Base-by-base conservation (phyloP, 164 flowering plant species). In the Taxillus chinensis region DNA sequence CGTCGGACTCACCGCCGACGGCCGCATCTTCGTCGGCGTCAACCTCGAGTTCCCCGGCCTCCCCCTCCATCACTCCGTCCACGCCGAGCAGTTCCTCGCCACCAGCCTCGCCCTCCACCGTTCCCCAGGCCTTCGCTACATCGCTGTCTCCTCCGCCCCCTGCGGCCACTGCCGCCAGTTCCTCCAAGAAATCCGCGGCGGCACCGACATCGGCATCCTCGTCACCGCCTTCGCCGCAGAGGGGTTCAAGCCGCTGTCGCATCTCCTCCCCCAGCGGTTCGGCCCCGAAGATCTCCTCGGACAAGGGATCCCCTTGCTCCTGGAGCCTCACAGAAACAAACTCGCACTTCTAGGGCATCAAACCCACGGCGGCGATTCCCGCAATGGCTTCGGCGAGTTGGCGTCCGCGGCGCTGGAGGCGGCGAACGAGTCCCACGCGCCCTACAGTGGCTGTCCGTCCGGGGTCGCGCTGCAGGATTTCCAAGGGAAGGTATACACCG, bases 131-230 rank as follows among this genome's bases (percentile, higher is more conserved):
- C 72, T 90, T 66, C 40, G 55, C 46, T 63, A 62, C 80, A 27
- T 90, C 67, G 97, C 92, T 66, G 95, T 88, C 67, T 90, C 97
- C 60, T 63, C 86, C 64, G 83, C 91, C 65, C 98, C 98, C 27
- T 92, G 98, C 73, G 98, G 98, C 74, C 97, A 92, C 76, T 92
- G 97, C 82, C 92, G 98, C 45, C 98, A 92, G 63, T 92, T 92
- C 73, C 55, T 92, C 48, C 98, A 93, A 63, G 98, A 90, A 63
- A 69, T 92, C 53, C 83, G 93, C 13, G 62, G 65, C 46, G 85
- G 85, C 8, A 55, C 79, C 5, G 72, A 78, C 8, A 78, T 85
- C 70, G 67, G 76, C 14, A 70, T 93, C 78, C 67, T 73, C 50
- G 69, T 87, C 62, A 64, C 80, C 3, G 15, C 70, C 4, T 27